phyloP scores from a whole-genome alignment of 495 filamentous ascomycete genomes.

The Penicillium soppii region DNA sequence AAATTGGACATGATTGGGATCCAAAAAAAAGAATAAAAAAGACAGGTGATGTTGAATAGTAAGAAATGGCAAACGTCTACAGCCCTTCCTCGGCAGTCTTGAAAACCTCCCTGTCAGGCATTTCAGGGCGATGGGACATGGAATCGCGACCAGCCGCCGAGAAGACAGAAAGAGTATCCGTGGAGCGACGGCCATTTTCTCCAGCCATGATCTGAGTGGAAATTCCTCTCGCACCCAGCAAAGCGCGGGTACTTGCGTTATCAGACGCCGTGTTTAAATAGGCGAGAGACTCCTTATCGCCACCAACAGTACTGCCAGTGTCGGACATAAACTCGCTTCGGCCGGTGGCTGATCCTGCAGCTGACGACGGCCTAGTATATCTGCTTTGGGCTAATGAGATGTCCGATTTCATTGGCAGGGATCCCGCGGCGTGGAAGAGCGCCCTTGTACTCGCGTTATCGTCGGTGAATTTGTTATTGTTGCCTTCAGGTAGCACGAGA shows the following conservation, averaged over 20 bases:
- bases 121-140: conserved; percentile 22
- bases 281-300: conserved; percentile 27
- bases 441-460: conserved; percentile 40
- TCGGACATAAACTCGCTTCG: conserved; percentile 37
- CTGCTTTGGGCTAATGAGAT: conserved; percentile 16
- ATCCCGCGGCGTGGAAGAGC: conserved; percentile 35
- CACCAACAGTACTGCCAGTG: conserved; percentile 30
- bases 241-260: conserved; percentile 39
- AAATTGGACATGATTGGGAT: background rate
- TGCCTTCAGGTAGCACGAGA: conserved; percentile 32
- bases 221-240: conserved; percentile 32
- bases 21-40: conserved; percentile 1
- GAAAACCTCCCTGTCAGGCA: conserved; percentile 32
- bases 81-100: conserved; percentile 23
- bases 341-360: conserved; percentile 27
- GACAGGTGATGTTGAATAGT: background rate
- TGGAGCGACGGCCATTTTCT: conserved; percentile 25
- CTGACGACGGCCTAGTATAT: conserved; percentile 23
- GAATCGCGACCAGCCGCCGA: conserved; percentile 11
- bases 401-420: conserved; percentile 27
- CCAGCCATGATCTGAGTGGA: conserved; percentile 13
- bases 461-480: conserved; percentile 26
- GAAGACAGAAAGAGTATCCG: conserved; percentile 26
- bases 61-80: conserved; percentile 1
- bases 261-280: conserved; percentile 22